Base-by-base conservation (phyloP, 371 early-diverging fungal genomes). In the Actinomortierella ambigua region DNA sequence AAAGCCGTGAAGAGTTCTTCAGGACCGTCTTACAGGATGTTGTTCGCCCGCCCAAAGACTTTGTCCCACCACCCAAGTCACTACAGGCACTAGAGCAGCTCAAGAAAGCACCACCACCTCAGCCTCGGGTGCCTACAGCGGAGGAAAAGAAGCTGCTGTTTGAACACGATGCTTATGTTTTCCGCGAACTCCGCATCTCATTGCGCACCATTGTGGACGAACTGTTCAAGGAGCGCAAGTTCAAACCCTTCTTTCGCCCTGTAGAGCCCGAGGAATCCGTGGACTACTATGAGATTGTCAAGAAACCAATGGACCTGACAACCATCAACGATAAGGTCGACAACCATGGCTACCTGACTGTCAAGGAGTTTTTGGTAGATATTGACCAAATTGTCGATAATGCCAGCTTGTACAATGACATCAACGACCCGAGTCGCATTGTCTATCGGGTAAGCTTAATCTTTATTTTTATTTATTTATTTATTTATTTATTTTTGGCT, bases 221-320 rank as follows among this genome's bases (percentile, higher is more conserved):
- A 24, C 48, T 83, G 22, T 69, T 65, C 52, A 78, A 83, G 60
- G 70, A 76, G 26, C 69, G 78, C 46, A 67, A 73, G 57, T 82
- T 75, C 65, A 77, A 76, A 26, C 69, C 70, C 2, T 84, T 83
- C 46, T 75, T 61, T 42, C 59, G 75, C 13, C 80, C 83, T 11
- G 81, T 82, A 13, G 82, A 82, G 11, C 69, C 62, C 2, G 73
- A 73, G 28, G 73, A 73, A 42, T 51, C 27, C 7, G 44, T 52
- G 22, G 73, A 73, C 4, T 89, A 88, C 68, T 75, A 76, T 8
- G 77, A 81, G 27, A 71, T 82, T 44, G 77, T 89, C 55, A 85
- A 84, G 54, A 57, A 77, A n/a, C 92, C 93, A 3, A 93, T 93
- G 91, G 90, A 90, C 50, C 71, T 91, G 50, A 63, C 77, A 1